Evolutionary conservation across 2,329 filamentous ascomycete species (phyloP).

Genomic region (Colletotrichum lentis): DNA sequence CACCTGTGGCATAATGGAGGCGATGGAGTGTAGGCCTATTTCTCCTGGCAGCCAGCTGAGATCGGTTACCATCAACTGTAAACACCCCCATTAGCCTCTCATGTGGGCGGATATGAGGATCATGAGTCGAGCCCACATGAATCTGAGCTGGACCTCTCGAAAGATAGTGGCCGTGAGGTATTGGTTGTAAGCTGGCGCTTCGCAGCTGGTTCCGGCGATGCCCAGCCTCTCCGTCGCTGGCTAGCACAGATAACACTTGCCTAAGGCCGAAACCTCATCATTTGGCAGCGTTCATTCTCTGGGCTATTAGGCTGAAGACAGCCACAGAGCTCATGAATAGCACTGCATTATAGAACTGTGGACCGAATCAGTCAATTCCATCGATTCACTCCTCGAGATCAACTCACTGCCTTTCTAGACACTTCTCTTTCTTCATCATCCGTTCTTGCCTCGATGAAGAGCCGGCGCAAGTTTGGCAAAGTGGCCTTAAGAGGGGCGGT

Average conservation of each 20-base stretch:
- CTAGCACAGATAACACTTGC: neutral
- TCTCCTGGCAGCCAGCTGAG: neutral
- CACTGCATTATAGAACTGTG: slow-evolving; percentile 96
- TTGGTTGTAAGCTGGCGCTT: neutral
- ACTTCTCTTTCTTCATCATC: slow-evolving; percentile 95
- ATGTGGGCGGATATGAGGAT: no score
- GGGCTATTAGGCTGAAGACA: slow-evolving; percentile 90
- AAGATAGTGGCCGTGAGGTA: neutral
- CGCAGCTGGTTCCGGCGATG: neutral
- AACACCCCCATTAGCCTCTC: neutral
- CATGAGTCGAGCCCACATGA: neutral
- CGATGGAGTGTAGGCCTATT: neutral
- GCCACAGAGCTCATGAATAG: slow-evolving; percentile 96
- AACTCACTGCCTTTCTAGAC: slow-evolving; percentile 85
- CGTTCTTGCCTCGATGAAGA: slow-evolving; percentile 93
- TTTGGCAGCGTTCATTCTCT: slow-evolving; percentile 73
- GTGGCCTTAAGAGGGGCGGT: slow-evolving; percentile 64
- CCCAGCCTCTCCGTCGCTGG: neutral
- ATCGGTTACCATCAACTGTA: neutral
- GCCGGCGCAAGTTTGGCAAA: slow-evolving; percentile 91
- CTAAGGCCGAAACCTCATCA: neutral
- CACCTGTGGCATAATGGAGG: neutral
- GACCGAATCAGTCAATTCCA: neutral
- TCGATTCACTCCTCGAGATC: slow-evolving; percentile 9
- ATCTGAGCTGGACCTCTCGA: neutral